Percentiles rank a stretch among this genome's conserved stretches.
These are phyloP conservation scores for Trichoderma endophyticum DNA, from an alignment of 2,329 filamentous ascomycete genomes.

Conservation along the genomic window DNA sequence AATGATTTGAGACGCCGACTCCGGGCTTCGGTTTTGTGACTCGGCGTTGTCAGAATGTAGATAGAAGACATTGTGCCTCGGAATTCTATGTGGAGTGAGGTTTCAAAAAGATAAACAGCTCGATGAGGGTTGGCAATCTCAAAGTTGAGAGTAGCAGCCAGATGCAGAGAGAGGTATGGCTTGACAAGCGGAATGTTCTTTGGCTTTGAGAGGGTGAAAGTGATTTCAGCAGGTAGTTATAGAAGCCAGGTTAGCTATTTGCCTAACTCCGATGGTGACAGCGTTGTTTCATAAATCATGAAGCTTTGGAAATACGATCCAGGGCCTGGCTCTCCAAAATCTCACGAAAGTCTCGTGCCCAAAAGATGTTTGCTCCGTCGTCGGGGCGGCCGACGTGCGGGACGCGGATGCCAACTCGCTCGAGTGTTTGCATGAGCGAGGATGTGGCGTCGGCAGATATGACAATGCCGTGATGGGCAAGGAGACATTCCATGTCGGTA, in stretches of 20 bases:
- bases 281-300: not conserved
- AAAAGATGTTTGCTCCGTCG: slow-evolving; percentile 29
- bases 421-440: slow-evolving; percentile 37
- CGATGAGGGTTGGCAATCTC: not conserved
- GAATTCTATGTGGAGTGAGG: not conserved
- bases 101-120: not conserved
- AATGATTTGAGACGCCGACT: slow-evolving; percentile 27
- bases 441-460: slow-evolving; percentile 39
- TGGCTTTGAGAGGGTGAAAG: not conserved
- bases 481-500: slow-evolving; percentile 54
- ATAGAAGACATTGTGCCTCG: slow-evolving; percentile 27
- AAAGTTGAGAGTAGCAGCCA: not conserved
- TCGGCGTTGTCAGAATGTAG: slow-evolving; percentile 27
- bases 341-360: slow-evolving; percentile 45
- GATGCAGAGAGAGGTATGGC: not conserved
- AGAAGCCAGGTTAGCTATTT: not conserved
- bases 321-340: slow-evolving; percentile 35
- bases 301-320: not conserved
- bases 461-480: slow-evolving; percentile 45
- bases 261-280: not conserved
- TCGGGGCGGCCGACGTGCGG: slow-evolving; percentile 33
- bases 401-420: slow-evolving; percentile 37
- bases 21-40: slow-evolving; percentile 29
- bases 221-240: not conserved
- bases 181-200: not conserved